phyloP scores from a whole-genome alignment of 177 flowering plant genomes.

The Telopea speciosissima region DNA sequence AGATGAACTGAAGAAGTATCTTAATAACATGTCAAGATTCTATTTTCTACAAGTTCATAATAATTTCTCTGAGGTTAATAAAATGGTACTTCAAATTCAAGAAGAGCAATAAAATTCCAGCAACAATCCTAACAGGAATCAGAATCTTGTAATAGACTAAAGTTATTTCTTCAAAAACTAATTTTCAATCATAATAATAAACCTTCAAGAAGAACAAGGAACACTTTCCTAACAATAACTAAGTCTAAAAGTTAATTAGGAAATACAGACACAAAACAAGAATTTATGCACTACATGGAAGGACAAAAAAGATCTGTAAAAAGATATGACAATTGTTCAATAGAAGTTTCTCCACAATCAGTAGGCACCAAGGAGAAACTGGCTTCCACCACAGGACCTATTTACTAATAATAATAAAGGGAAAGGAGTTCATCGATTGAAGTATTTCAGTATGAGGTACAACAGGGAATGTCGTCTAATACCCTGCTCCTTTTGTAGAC shows the following conservation, averaged over 20 bases:
- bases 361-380: no score
- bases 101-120: not conserved
- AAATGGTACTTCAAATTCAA: not conserved
- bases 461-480: no score
- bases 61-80: not conserved
- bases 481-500: no score
- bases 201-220: not conserved
- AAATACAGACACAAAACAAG: no score
- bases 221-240: not conserved
- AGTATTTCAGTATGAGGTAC: no score
- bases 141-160: not conserved
- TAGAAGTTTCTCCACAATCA: not conserved
- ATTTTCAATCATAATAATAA: not conserved
- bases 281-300: no score
- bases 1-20: constrained; percentile 49
- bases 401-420: no score
- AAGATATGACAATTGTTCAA: no score
- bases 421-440: no score
- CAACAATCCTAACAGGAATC: no score
- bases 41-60: not conserved
- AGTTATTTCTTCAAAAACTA: not conserved
- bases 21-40: constrained; percentile 26
- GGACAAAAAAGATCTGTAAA: not conserved
- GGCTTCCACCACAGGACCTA: no score
- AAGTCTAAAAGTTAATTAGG: no score